Base-by-base conservation (phyloP, 2,329 filamentous ascomycete species). In the Boeremia lycopersici region DNA sequence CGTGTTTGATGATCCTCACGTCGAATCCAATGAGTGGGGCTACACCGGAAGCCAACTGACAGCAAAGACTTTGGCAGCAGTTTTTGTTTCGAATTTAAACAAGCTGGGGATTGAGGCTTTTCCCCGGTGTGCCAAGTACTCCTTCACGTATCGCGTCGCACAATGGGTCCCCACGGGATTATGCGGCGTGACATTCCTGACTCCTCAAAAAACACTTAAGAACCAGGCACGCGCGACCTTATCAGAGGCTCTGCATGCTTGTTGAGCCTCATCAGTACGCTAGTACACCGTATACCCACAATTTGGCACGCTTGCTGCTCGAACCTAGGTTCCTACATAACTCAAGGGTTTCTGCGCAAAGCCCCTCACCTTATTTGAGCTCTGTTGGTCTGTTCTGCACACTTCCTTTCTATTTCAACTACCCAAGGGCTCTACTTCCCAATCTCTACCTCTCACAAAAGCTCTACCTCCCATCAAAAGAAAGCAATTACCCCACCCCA, bases 241-340 rank as follows among this genome's bases (percentile, higher is more conserved):
- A 50, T 55, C 52, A 36, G 38, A 47, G 31, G 26, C 45, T 30
- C 17, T 55, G 46, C 46, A 55, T 55, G 41, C 46, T 55, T 56
- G 53, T 56, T 52, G 53, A 56, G 53, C 53, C 53, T 56, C 53
- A 56, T 38, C 48, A 47, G 2, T 26, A n/a, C 47, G 43, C 53
- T 56, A 56, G 48, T 43, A 34, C 53, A 51, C 47, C 53, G 47
- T 47, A 48, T 48, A 47, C 48, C 53, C 53, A 56, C 53, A 51
- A 30, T 40, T 47, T 23, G 15, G 47, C 15, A 34, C 47, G 53
- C 53, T 51, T 50, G 47, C 53, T 56, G 38, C 33, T 23, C 19
- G 19, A 23, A 48, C 53, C 51, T 44, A 43, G 19, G 38, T 47
- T 34, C 39, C 48, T 44, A 40, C 48, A 12, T 28, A 47, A 23